Base-by-base conservation (phyloP, 148 eudicot genomes). In the Rhododendron henanense region DNA sequence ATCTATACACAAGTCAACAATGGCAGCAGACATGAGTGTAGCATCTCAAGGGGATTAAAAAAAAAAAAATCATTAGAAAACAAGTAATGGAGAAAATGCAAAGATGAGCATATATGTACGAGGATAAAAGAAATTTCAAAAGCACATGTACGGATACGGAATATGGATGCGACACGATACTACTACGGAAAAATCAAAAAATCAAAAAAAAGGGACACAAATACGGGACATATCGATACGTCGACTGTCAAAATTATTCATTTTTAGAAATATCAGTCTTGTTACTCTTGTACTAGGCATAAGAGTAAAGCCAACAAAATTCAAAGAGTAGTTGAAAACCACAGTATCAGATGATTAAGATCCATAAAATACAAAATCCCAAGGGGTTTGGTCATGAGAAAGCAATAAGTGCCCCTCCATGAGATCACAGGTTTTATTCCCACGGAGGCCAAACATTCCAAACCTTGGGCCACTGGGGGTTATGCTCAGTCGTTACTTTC, bases 1-100 rank as follows among this genome's bases (percentile, higher is more conserved):
- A 37, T 55, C 69, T 3, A 6, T 47, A 84, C 9, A 84, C 9
- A 23, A 76, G 86, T 84, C 86, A 76, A 84, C 86, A 84, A 75
- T 76, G 16, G 51, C 53, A 75, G 71, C 53, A 75, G 5, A 55
- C 73, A 53, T 53, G 18, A 53, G 55, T 75, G 23, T 39, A 71
- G 75, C 28, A 84, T 51, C 67, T 74, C 28, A 50, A 11, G 75
- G 50, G 5, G 31, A 55, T 84, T 48, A 3, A 16, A 53, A 53
- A 84, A 55, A 39, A 33, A 45, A 69, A 15, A 21, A 73, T 50
- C 47, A 73, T 50, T 18, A 21, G 31, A 84, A 39, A 47, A 55
- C 71, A 84, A 55, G 28, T 9, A 67, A 41, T 16, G 33, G 4
- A 25, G 73, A 65, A 33, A 71, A 67, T 25, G 33, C 11, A 1